Evolutionary conservation across 1,284 basidiomycete genomes (phyloP), one percentile per base, ranked within the genome.

Genomic region (Ceratobasidium sp.): DNA sequence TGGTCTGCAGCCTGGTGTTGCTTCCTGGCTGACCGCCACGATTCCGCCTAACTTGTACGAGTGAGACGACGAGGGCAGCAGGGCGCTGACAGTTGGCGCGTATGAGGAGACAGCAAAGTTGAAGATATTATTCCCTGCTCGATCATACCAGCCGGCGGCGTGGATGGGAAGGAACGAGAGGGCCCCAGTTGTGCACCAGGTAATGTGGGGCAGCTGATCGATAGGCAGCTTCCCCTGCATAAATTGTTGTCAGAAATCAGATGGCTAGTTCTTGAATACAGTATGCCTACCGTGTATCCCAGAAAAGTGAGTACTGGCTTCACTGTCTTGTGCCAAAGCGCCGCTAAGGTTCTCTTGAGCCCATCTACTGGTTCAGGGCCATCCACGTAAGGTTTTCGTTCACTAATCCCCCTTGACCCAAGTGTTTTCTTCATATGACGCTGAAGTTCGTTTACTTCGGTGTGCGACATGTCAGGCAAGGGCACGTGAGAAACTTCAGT

Each of bases 71-170:
- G 23, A 28, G 26, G 18, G 26, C 3, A 69, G 38, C 16, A 73
- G 52, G 13, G 52, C 43, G 30, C 46, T 46, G 2, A 73, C 26
- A 8, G 35, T 67, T 2, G 72, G 72, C 11, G 54, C 58, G 32
- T 73, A 73, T 4, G 72, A 73, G 1, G 72, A 69, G 7, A 67
- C 32, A 5, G 46, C 63, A 47, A n/a, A 66, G 8, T 66, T 21
- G 18, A 23, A 66, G 8, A 52, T 21, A 4, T 30, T 32, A 26
- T 50, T 16, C 6, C 32, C 8, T 9, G 63, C 28, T 6, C 21
- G 18, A 30, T 66, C n/a, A 18, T 66, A 66, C 2, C 32, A 26
- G 28, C 63, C 63, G 30, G 63, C 63, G 8, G 63, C 63, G 23
- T 66, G 63, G 13, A 66, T 26, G 8, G 63, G 63, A 49, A 66